Evolutionary conservation across 2,329 filamentous ascomycete species (phyloP).

Genomic region (Botrytis byssoidea): DNA sequence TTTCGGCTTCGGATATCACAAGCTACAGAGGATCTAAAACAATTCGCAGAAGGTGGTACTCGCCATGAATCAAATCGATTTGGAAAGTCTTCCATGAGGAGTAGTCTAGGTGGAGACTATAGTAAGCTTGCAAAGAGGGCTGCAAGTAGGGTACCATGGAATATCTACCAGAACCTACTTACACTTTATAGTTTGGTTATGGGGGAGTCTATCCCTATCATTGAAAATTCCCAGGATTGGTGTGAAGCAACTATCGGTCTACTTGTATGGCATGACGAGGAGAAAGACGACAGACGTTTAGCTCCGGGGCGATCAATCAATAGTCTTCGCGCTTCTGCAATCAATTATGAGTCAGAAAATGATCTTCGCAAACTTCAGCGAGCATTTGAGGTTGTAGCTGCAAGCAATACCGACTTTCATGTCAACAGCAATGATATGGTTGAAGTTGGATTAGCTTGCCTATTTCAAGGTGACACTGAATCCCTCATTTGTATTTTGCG

Average conservation of each 20-base stretch:
- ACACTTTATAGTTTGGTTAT: constrained; percentile 78
- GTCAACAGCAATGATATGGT: constrained; percentile 73
- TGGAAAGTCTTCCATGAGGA: constrained; percentile 45
- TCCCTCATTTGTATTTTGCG: constrained; percentile 72
- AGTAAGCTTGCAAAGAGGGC: constrained; percentile 69
- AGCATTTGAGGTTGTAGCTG: constrained; percentile 64
- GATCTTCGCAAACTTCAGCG: constrained; percentile 73
- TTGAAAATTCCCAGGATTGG: constrained; percentile 83
- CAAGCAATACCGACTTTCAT: constrained; percentile 67
- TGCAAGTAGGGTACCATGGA: constrained; percentile 84
- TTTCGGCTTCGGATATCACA: constrained; percentile 75
- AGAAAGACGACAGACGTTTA: constrained; percentile 50
- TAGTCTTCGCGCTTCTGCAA: constrained; percentile 39
- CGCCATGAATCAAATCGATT: constrained; percentile 40
- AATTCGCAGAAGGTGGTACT: constrained; percentile 68
- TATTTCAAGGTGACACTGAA: constrained; percentile 80
- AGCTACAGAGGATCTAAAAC: constrained; percentile 67
- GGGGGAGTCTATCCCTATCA: constrained; percentile 71
- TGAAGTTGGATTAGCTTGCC: constrained; percentile 77
- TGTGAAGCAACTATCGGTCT: constrained; percentile 82
- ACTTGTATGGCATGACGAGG: constrained; percentile 89
- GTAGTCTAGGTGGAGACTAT: constrained; percentile 58
- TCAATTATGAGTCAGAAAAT: constrained; percentile 52
- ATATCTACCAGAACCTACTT: constrained; percentile 81
- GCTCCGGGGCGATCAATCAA: constrained; percentile 33